Conservation (phyloP, 441 rosid genomes). For the Populus hybrid region DNA sequence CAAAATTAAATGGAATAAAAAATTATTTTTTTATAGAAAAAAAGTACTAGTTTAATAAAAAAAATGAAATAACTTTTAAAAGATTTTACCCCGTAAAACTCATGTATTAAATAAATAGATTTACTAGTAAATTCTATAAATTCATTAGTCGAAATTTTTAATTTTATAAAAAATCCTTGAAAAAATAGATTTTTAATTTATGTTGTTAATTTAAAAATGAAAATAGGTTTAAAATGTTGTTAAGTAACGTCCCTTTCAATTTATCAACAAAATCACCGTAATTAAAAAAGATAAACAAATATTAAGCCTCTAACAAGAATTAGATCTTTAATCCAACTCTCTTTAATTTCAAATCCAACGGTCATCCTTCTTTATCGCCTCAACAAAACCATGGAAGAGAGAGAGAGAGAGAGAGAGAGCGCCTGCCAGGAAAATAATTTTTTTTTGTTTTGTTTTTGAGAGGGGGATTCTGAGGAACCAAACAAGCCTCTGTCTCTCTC, state of each 20-base stretch:
- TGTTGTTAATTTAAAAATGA: no score
- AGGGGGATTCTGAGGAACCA: constrained; percentile 25
- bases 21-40: no score
- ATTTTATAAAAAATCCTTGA: no score
- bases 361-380: constrained; percentile 23
- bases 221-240: not conserved
- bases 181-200: not conserved
- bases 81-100: no score
- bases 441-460: constrained; percentile 7
- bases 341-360: constrained; percentile 21
- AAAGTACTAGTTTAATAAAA: no score
- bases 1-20: no score
- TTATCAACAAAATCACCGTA: not conserved
- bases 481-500: constrained; percentile 11
- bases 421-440: constrained; percentile 33
- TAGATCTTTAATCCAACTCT: constrained; percentile 28
- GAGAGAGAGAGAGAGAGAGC: not conserved
- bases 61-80: no score
- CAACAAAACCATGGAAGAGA: constrained; percentile 14
- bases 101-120: not conserved
- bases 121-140: no score
- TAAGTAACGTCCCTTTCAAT: not conserved
- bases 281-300: not conserved
- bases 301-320: constrained; percentile 21
- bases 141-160: not conserved